Evolutionary conservation across 2,329 filamentous ascomycete species (phyloP), one percentile per base, ranked within the genome.

Genomic region (Xylariales sp.): DNA sequence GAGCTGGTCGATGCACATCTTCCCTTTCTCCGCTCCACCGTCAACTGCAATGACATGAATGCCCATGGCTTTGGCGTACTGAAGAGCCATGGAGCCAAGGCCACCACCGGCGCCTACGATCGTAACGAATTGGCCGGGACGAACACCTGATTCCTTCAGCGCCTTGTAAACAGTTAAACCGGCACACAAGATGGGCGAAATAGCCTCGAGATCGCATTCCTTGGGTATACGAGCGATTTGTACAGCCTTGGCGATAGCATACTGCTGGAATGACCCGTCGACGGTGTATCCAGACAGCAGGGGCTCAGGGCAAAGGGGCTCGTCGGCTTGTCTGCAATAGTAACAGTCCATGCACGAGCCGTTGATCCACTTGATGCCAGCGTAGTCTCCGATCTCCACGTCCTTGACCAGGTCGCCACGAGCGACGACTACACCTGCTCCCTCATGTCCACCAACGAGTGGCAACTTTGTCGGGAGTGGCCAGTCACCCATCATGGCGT

Each of bases 31-130:
- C 3, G 80, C 78, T 37, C 89, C 89, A 37, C 78, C 79, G 56
- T 95, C 90, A 52, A 96, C 89, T 53, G 84, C 88, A 56, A 95
- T 82, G 51, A 80, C 71, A 49, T 82, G 74, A 38, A 95, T 69
- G 45, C 89, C 88, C 89, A 96, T 95, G 31, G 89, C 90, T 65
- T 84, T 86, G 40, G 87, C 88, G 65, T 95, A 95, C 69, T 95
- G 90, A 53, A 85, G 73, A 16, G 88, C 88, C 50, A 94, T 70
- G 42, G 47, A 55, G 21, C 88, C 88, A 43, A 95, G 76, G 55
- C 88, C 87, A 63, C 88, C 88, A 50, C 88, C 88, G 20, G 88
- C 88, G 58, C 89, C 89, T 47, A 94, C 87, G 50, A 95, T 84
- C 51, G 87, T 89, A 19, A 95, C 80, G 28, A 73, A 82, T 64